Evolutionary conservation across 2,329 filamentous ascomycete species (phyloP), one percentile per base, ranked within the genome.

Genomic region (Paracoccidioides brasiliensis): DNA sequence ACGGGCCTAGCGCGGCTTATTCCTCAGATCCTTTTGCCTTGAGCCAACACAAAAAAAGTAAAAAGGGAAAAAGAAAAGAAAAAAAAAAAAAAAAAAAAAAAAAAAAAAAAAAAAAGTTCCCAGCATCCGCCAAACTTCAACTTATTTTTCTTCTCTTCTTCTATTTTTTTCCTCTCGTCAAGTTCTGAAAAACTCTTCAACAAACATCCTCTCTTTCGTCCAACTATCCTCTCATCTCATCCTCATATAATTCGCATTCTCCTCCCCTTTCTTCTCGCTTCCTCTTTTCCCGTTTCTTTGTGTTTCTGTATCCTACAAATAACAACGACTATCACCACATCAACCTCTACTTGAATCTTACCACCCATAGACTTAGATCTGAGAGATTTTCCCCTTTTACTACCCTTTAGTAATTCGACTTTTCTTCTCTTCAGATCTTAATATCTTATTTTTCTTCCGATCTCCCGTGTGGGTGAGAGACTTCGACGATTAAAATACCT

Each of bases 391-490:
- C 41, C 46, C n/a, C 32, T 38, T 46, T 38, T 56, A 49, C 52
- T 50, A 49, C 45, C 51, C 38, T 50, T 41, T 44, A 42, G 51
- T 35, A 52, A 42, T 35, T 44, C 38, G 9, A n/a, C 38, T 54
- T 40, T 37, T 44, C 30, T 43, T 40, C 33, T 55, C 46, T 56
- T 46, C 63, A 62, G 41, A 56, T 58, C 60, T 57, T 63, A 58
- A 58, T 61, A 59, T 62, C 63, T 64, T 60, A 61, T 65, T 62
- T 61, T 63, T 63, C 61, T 58, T 61, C 64, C 58, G 59, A 44
- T 57, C 54, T 54, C 40, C 50, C 52, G 58, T 60, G 56, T 64
- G 61, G 62, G 62, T 15, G 57, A 60, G 62, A 57, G 61, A 60
- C 55, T 54, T 56, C 53, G 60, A 55, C 44, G 33, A 35, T 35